Base-by-base conservation (phyloP, 257 asterid species). In the Linderniella brevidens region DNA sequence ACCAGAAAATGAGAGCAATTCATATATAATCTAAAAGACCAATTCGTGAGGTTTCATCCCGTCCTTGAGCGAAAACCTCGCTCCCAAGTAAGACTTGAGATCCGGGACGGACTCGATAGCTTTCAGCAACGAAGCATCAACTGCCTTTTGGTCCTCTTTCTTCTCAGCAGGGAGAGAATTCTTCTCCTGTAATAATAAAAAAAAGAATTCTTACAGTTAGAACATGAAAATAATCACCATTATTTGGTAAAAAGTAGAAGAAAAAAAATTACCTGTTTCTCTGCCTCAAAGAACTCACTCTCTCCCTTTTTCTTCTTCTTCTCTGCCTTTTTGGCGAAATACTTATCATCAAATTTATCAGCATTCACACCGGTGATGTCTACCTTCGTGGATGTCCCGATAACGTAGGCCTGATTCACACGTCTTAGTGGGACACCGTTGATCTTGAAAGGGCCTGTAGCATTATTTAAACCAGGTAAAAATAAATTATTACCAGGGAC, bases 1-100 rank as follows among this genome's bases (percentile, higher is more conserved):
- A 25, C 32, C 32, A 25, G 32, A 25, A 25, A 25, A 25, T 25
- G 9, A 16, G 20, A 39, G 35, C 4, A 9, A 41, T 13, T 38
- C 37, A 2, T 25, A 46, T 19, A 16, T 15, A 17, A 5, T 55
- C 79, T 74, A 67, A 37, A 63, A 77, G 17, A 68, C 82, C 56
- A 81, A 59, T 76, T 77, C 93, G 48, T 77, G 93, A 5, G 88
- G 87, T 41, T 75, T 81, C 71, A 58, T 63, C 45, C 93, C 90
- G 5, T 72, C 73, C 61, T 67, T 77, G 39, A 81, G 75, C 0
- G 93, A 77, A 56, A 81, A 81, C 57, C 90, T 61, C 9, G 93
- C 82, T 1, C 71, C 76, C 73, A 81, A 55, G 53, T 81, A 81
- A 7, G 71, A 40, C 65, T 75, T 77, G 63, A 81, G 50, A 7